Conservation (phyloP, 768 basidiomycete genomes). For the Lactifluus volemus region DNA sequence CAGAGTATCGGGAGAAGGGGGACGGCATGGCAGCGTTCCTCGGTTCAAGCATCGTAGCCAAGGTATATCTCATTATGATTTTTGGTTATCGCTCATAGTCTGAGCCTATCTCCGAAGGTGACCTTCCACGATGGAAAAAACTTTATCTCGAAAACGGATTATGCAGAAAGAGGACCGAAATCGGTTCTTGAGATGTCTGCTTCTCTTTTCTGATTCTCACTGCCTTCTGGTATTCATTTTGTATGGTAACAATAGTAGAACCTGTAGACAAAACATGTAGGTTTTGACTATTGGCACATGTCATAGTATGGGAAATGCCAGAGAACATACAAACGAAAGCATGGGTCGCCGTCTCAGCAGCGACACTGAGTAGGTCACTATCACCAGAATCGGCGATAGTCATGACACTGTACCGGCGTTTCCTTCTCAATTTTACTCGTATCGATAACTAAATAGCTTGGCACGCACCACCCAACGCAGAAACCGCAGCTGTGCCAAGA, state of each 20-base stretch:
- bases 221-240: background rate
- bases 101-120: slow-evolving; percentile 37
- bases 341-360: slow-evolving; percentile 55
- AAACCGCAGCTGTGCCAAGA: slow-evolving; percentile 97
- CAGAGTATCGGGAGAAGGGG: slow-evolving; percentile 80
- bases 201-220: slow-evolving; percentile 43
- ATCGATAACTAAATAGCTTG: background rate
- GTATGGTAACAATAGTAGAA: background rate
- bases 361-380: slow-evolving; percentile 86
- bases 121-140: slow-evolving; percentile 69
- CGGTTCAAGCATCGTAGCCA: slow-evolving; percentile 77
- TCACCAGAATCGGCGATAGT: slow-evolving; percentile 94
- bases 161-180: slow-evolving; percentile 61
- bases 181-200: slow-evolving; percentile 72
- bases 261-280: background rate
- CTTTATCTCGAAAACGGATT: slow-evolving; percentile 75
- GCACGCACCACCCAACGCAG: slow-evolving; percentile 84
- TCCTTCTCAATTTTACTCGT: background rate
- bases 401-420: slow-evolving; percentile 65
- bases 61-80: slow-evolving; percentile 36
- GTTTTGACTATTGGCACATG: slow-evolving; percentile 9
- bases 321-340: slow-evolving; percentile 14
- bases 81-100: background rate
- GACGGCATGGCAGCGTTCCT: slow-evolving; percentile 76
- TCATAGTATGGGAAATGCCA: slow-evolving; percentile 15